Evolutionary conservation across 1,284 basidiomycete species (phyloP), one percentile per base, ranked within the genome.

Genomic region (Ceratobasidium sp.): DNA sequence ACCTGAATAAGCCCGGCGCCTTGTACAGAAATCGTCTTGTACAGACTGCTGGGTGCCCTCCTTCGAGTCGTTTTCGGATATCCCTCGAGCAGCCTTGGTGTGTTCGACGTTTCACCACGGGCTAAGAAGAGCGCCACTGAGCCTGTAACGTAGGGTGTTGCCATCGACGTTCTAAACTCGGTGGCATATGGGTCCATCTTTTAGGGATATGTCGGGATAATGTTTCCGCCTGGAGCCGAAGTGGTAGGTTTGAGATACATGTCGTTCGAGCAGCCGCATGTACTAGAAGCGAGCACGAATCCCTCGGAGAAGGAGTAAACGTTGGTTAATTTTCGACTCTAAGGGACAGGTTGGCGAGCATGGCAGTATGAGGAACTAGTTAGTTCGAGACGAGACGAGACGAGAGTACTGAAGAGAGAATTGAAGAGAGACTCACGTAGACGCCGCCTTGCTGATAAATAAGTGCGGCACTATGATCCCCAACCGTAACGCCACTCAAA

Each of bases 1-100:
- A 90, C 88, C 80, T 94, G 87, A 77, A 94, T 86, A 69, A 93
- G 83, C 26, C 93, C 93, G 33, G 91, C 88, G 52, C 93, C 93
- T 80, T 91, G 90, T 73, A 90, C 88, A 1, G 90, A 88, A 10
- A 90, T 86, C 12, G 91, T 91, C 80, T 91, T 89, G 54, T 90
- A 81, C 3, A 89, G 87, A 50, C 86, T 86, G 10, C 87, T 87
- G 26, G 87, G 87, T n/a, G 87, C n/a, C n/a, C n/a, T n/a, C 87
- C 57, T 86, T 87, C 59, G 88, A 88, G 5, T 92, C 92, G 17
- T 88, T 89, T 83, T 93, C 86, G 79, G 94, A 89, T 15, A 92
- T 80, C 65, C 86, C 85, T 64, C 89, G 85, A 78, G 89, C 88
- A 44, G 80, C 81, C 42, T 80, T 83, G n/a, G 86, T 87, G 42